Evolutionary conservation across 306 rosid genomes (phyloP), one percentile per base, ranked within the genome.

Genomic region (Lotus japonicus): DNA sequence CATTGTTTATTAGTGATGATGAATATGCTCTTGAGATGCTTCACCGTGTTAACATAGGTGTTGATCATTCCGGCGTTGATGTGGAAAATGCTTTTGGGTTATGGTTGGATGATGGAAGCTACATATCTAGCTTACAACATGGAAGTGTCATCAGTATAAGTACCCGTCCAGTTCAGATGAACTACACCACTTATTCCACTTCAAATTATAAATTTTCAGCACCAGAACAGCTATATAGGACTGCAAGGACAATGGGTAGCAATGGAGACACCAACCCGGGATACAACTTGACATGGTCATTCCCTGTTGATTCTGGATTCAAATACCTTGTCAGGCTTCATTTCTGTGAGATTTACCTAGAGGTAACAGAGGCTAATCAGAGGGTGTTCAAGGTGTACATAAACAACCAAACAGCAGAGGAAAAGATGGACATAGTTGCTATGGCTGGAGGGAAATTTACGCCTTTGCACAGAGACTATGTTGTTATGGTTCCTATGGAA

Each of bases 251-350:
- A 1, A 77, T 68, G 78, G 74, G 77, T 14, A 15, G 53, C 50
- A 0, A 46, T 16, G 78, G 39, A 41, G 85, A 81, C 26, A 48
- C 48, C 17, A 70, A 78, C 80, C 68, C 0, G 1, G 58, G 69
- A 35, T 64, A 78, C 54, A 82, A 82, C 15, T 53, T 82, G 16
- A 78, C 86, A 51, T 82, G 83, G 83, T 66, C 77, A 2, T 82
- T 78, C 51, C 21, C 62, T 4, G 76, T 82, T 52, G 86, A 82
- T 54, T 69, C 72, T 8, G 83, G 80, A 19, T 78, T 82, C 73
- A 74, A 36, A 2, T 82, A 78, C 72, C 78, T 70, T 58, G 31
- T 77, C 11, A 36, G 86, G 72, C 83, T 82, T 58, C 78, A 82
- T 78, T 82, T 82, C 18, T 74, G 83, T 0, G 86, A 82, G 68